These are phyloP conservation scores for Protomyces pachydermus DNA, from an alignment of 1,139 yeast species.

Conservation along the genomic window DNA sequence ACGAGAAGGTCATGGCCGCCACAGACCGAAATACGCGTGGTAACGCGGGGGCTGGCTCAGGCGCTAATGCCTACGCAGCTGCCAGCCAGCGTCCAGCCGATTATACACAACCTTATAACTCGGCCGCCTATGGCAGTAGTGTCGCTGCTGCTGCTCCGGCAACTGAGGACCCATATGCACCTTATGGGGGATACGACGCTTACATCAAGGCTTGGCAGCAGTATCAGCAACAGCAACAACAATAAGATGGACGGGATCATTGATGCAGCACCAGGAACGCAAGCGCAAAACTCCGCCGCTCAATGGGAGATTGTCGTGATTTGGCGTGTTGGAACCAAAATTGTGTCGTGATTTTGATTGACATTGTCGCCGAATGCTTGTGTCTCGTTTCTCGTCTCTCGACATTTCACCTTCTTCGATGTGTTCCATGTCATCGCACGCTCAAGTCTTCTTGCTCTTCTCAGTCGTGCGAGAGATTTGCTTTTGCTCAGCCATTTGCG, in stretches of 20 bases:
- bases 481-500: no score
- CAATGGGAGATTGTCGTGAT: not conserved
- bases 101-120: conserved; percentile 1
- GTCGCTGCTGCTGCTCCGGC: not conserved
- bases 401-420: no score
- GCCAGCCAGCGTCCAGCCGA: conserved; percentile 5
- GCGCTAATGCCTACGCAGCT: not conserved
- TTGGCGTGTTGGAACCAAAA: not conserved
- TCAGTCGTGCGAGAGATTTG: no score
- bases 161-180: conserved; percentile 24
- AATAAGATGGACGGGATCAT: not conserved
- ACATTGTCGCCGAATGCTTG: not conserved
- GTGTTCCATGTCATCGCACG: no score
- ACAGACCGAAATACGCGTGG: conserved; percentile 8
- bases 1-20: conserved; percentile 24
- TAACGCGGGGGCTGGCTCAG: not conserved
- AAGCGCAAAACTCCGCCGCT: no score
- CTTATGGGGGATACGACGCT: conserved; percentile 24
- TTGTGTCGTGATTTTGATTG: not conserved
- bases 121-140: not conserved
- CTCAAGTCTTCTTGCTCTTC: no score
- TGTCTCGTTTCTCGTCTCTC: no score
- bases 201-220: conserved; percentile 23
- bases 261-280: no score
- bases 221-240: conserved; percentile 18